phyloP scores from a whole-genome alignment of 2,329 filamentous ascomycete genomes.

The Byssothecium circinans region DNA sequence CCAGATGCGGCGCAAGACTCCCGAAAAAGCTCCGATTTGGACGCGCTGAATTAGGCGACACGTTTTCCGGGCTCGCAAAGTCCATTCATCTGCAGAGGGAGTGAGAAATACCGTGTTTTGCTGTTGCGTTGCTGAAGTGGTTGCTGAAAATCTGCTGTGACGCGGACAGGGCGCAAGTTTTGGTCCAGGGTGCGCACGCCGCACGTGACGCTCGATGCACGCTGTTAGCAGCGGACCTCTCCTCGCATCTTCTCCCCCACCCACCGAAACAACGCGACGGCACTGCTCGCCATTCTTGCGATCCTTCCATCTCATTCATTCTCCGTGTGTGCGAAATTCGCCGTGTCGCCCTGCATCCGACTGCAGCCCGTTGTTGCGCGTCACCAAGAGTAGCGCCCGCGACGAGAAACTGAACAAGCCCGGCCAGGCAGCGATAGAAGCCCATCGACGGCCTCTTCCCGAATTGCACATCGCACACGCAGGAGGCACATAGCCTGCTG shows the following conservation, averaged over 20 bases:
- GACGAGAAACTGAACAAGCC: conserved; percentile 28
- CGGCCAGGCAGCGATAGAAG: conserved; percentile 17
- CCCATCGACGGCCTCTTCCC: conserved; percentile 21
- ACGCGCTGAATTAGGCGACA: background rate
- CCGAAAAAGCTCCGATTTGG: conserved; percentile 29
- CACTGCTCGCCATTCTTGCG: conserved; percentile 1
- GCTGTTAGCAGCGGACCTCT: no score
- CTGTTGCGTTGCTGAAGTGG: conserved; percentile 3
- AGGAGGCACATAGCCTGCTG: conserved; percentile 18
- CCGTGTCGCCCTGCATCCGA: conserved; percentile 7
- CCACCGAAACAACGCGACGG: conserved; percentile 1
- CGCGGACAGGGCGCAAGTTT: background rate
- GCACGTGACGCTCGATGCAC: no score
- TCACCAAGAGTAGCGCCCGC: conserved; percentile 12
- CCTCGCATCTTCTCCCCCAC: background rate
- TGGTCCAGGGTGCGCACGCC: no score
- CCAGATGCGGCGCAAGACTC: conserved; percentile 22
- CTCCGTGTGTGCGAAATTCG: conserved; percentile 1
- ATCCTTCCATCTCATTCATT: background rate
- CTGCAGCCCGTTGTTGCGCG: conserved; percentile 20
- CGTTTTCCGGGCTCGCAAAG: conserved; percentile 3
- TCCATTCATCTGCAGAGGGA: conserved; percentile 1
- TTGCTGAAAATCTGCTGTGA: conserved; percentile 3
- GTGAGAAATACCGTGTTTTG: conserved; percentile 9
- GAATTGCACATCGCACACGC: conserved; percentile 25